Evolutionary conservation across 2,329 filamentous ascomycete genomes (phyloP).

Genomic region (Stromatinia cepivora): DNA sequence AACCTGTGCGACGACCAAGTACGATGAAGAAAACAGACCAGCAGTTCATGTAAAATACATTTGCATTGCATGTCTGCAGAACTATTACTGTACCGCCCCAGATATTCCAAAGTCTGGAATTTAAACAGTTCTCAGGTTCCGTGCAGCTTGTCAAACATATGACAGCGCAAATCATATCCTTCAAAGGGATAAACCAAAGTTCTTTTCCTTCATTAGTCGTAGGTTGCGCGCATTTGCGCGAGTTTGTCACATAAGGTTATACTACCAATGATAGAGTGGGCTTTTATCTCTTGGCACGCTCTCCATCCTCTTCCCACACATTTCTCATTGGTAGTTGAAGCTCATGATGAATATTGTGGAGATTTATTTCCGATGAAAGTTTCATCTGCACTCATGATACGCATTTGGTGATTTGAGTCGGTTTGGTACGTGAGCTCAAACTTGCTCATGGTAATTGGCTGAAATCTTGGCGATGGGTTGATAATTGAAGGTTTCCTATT

Average conservation of each 20-base stretch:
- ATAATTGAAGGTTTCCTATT: constrained; percentile 14
- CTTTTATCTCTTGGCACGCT: constrained; percentile 14
- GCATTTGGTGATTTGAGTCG: neutral
- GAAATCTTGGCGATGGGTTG: constrained; percentile 9
- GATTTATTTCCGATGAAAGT: constrained; percentile 2
- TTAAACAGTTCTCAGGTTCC: neutral
- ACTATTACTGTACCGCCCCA: neutral
- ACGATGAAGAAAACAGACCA: neutral
- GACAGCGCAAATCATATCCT: neutral
- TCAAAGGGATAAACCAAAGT: neutral
- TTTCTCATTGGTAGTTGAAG: neutral
- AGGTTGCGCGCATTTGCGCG: constrained; percentile 21
- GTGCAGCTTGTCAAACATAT: constrained; percentile 1
- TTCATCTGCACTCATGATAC: constrained; percentile 2
- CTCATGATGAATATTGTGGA: neutral
- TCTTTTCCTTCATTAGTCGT: neutral
- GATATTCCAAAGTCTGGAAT: too few relatives aligned
- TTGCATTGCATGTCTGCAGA: neutral
- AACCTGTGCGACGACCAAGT: neutral
- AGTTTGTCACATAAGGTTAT: constrained; percentile 14
- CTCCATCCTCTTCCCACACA: neutral
- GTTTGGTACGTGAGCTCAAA: neutral
- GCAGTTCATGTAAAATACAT: neutral
- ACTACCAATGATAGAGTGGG: neutral
- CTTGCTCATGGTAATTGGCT: constrained; percentile 15